Base-by-base conservation (phyloP, 139 green algal species). In the Chlorella sp. region DNA sequence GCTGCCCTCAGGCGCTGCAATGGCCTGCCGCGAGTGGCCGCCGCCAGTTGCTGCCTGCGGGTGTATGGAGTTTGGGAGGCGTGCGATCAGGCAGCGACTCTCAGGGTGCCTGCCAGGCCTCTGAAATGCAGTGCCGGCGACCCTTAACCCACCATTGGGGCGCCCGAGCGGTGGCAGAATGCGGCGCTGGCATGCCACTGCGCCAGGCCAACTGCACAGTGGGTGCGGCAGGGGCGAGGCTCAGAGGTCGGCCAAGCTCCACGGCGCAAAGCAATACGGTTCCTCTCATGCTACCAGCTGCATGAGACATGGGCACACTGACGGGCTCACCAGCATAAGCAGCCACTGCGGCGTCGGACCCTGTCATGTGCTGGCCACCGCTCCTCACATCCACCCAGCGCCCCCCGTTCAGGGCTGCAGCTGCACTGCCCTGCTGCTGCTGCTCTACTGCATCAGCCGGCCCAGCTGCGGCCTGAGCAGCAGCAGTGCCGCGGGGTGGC, bases 331-430 rank as follows among this genome's bases (percentile, higher is more conserved):
- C 51, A 3, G 51, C 51, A 60, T 60, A 60, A 0, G 89, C 94
- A 39, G 92, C 60, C 38, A 96, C 73, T 0, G 92, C 85, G 0
- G 94, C 94, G 47, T 96, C 91, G 2, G 74, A 68, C 16, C 73
- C 71, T 0, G 67, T 34, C 84, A 95, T 83, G 13, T 85, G 68
- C 20, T 87, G 88, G 0, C 92, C 93, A 20, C 83, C 84, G 4
- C 26, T 67, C 0, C 93, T 82, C 0, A 94, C 88, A 38, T 82
- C 76, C 56, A 72, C 76, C 38, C 63, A 82, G 18, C 41, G n/a
- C 1, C 41, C 87, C 65, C 41, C 91, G 47, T 82, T 79, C 91
- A 23, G 36, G 36, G 18, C 28, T 39, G 36, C 57, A 39, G 41
- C 72, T 44, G 15, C 65, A 23, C 13, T 47, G 30, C 65, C 60